Conservation (phyloP, 176 grass and related monocot species). For the Juncus effusus region DNA sequence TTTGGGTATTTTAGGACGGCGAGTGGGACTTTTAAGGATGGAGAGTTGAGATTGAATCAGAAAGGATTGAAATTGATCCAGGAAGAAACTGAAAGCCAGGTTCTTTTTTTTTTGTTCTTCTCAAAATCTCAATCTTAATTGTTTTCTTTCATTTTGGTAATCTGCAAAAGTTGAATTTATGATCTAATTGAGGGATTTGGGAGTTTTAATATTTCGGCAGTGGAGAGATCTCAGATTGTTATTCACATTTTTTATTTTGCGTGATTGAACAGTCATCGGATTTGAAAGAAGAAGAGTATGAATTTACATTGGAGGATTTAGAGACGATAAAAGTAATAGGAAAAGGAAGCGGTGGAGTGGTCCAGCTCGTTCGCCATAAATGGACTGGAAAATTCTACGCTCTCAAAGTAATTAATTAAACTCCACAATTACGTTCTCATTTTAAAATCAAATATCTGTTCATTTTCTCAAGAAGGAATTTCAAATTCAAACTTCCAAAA, state of each 20-base stretch:
- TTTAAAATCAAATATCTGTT: background rate
- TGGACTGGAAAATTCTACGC: conserved; percentile 81
- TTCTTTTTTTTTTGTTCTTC: conserved; percentile 28
- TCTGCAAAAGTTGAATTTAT: no score
- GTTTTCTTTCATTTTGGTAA: no score
- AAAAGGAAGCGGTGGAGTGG: conserved; percentile 88
- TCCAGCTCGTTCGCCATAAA: conserved; percentile 89
- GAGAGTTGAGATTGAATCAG: conserved; percentile 80
- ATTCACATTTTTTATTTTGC: background rate
- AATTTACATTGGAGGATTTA: conserved; percentile 77
- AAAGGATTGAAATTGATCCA: conserved; percentile 60
- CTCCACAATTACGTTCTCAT: background rate
- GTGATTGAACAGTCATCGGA: conserved; percentile 39
- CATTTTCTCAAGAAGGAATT: no score
- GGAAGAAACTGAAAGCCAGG: conserved; percentile 45
- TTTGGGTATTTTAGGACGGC: conserved; percentile 56
- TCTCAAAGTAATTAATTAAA: conserved; percentile 59
- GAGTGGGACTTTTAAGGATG: conserved; percentile 92
- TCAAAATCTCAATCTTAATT: conserved; percentile 6
- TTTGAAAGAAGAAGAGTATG: conserved; percentile 62
- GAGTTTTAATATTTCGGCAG: no score
- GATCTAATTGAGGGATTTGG: no score
- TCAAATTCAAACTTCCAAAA: no score
- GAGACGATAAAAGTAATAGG: conserved; percentile 94
- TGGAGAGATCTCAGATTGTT: background rate